A percentile compares a stretch with the other conserved stretches of the same genome.
Conservation (phyloP, 163 green algal species). For the Scenedesmus sp. region DNA sequence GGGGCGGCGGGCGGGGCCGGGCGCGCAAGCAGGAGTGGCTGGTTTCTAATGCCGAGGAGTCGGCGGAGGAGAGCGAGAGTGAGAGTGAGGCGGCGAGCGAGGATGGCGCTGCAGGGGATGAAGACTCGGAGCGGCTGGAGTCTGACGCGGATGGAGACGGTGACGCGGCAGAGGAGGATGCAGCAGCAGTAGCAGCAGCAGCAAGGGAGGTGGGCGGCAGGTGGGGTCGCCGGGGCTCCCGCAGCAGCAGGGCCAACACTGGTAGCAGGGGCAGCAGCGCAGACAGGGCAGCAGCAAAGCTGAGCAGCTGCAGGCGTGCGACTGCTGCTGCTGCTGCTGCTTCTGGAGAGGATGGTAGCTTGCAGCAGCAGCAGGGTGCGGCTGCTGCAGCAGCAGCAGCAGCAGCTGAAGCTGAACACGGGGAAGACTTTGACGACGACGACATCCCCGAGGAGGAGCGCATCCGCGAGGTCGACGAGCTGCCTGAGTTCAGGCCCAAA, state of each 20-base stretch:
- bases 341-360: too few species aligned
- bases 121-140: not conserved
- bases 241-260: not conserved
- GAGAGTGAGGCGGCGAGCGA: not conserved
- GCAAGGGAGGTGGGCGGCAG: not conserved
- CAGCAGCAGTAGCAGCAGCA: not conserved
- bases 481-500: slow-evolving; percentile 32
- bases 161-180: not conserved
- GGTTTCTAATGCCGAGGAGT: slow-evolving; percentile 24
- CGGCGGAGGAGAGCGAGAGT: not conserved
- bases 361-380: not conserved
- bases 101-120: not conserved
- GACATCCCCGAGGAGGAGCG: slow-evolving; percentile 3
- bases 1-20: not conserved
- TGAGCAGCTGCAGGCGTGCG: not conserved
- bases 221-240: not conserved
- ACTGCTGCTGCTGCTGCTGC: not conserved
- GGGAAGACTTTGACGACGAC: not conserved
- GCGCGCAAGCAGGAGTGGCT: not conserved
- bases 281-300: not conserved
- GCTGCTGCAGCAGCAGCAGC: slow-evolving; percentile 20
- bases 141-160: not conserved
- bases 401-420: not conserved
- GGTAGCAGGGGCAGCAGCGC: not conserved
- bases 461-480: slow-evolving; percentile 17